Conservation (phyloP, 2,329 filamentous ascomycete species). For the Aphanocladium album region DNA sequence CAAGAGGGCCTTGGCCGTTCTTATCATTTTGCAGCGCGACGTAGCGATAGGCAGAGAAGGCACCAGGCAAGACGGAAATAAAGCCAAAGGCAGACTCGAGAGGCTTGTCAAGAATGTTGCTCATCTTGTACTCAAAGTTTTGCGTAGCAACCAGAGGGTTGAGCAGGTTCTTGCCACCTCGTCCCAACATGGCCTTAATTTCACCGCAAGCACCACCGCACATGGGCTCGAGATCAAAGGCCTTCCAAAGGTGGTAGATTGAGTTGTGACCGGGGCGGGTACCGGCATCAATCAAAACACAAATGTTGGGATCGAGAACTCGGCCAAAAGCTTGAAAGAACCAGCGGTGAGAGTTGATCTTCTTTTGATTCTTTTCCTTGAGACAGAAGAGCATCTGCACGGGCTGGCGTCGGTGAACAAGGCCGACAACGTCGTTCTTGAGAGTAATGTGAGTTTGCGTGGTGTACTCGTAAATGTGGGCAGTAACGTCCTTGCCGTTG, state of each 20-base stretch:
- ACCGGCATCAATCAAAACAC: slow-evolving; percentile 91
- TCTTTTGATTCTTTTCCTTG: slow-evolving; percentile 99
- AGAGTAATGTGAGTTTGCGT: slow-evolving; percentile 81
- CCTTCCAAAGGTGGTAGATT: slow-evolving; percentile 98
- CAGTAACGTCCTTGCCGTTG: slow-evolving; percentile 91
- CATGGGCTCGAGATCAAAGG: slow-evolving; percentile 95
- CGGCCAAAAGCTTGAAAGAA: slow-evolving; percentile 97
- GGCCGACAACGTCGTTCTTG: slow-evolving; percentile 80
- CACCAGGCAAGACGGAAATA: slow-evolving; percentile 92
- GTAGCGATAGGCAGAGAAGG: slow-evolving; percentile 97
- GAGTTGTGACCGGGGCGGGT: slow-evolving; percentile 91
- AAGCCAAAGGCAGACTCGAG: slow-evolving; percentile 97
- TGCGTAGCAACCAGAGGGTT: slow-evolving; percentile 94
- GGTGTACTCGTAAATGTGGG: slow-evolving; percentile 96
- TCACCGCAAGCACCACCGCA: slow-evolving; percentile 96
- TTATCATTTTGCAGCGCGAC: slow-evolving; percentile 95
- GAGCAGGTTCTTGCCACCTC: slow-evolving; percentile 76
- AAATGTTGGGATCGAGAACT: slow-evolving; percentile 92
- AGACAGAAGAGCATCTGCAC: slow-evolving; percentile 97
- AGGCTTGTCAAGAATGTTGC: slow-evolving; percentile 97
- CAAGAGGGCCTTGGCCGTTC: slow-evolving; percentile 82
- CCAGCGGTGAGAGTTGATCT: slow-evolving; percentile 99
- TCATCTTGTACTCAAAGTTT: slow-evolving; percentile 99
- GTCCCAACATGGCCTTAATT: slow-evolving; percentile 95
- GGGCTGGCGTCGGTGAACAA: slow-evolving; percentile 81